Conservation (phyloP, 129 eudicot genomes). For the Flaveria robusta region DNA sequence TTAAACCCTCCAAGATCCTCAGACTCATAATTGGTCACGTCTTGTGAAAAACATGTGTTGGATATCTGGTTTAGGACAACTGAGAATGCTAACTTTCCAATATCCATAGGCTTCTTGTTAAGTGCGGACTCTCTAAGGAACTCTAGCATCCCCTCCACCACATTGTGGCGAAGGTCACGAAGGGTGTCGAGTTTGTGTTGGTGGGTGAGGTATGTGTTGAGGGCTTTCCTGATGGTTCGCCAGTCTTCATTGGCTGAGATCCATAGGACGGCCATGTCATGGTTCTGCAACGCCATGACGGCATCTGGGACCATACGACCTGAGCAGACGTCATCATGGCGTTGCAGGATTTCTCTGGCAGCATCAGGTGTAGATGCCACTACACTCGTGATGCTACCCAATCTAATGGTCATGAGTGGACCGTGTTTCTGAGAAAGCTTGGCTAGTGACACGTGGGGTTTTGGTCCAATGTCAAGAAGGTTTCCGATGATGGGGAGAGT, state of each 20-base stretch:
- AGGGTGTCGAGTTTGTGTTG: constrained; percentile 15
- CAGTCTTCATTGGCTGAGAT: background rate
- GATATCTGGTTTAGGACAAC: background rate
- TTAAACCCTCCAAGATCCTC: background rate
- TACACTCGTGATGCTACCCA: background rate
- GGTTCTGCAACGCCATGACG: background rate
- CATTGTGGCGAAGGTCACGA: background rate
- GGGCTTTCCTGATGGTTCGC: background rate
- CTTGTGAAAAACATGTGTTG: background rate
- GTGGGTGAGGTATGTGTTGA: constrained; percentile 12
- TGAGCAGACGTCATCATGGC: background rate
- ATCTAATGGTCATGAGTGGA: constrained; percentile 5
- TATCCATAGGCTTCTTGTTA: background rate
- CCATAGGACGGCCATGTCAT: background rate
- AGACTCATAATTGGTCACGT: background rate
- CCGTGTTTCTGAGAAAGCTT: background rate
- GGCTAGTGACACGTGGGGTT: constrained; percentile 3
- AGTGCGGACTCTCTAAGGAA: background rate
- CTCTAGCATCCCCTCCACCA: background rate
- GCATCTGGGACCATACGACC: background rate
- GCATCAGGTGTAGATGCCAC: constrained; percentile 8
- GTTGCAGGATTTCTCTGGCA: background rate
- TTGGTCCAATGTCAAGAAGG: constrained; percentile 10
- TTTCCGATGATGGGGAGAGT: background rate
- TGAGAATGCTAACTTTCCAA: background rate